Base-by-base conservation (phyloP, 2,329 filamentous ascomycete genomes). In the Furcasterigmium sp. region DNA sequence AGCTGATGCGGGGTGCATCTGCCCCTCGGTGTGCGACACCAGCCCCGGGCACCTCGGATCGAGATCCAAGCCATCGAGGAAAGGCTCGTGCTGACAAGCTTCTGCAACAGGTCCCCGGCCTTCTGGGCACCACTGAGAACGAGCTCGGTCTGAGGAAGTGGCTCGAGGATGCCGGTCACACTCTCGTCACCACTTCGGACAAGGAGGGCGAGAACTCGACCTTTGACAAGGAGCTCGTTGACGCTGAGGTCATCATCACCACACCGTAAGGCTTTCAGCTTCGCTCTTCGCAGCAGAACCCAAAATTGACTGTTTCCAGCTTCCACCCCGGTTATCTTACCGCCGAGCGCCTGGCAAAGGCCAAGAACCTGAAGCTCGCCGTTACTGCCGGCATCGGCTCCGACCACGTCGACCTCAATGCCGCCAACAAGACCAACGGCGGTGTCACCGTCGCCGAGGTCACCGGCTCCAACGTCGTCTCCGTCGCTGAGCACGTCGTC, bases 281-380 rank as follows among this genome's bases (percentile, higher is more conserved):
- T 35, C 17, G 15, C 14, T 14, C 21, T 29, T 18, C 9, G n/a
- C 19, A 21, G 13, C 14, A 17, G 17, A 18, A 13, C 10, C 32
- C 10, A n/a, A n/a, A n/a, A 10, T 4, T 23, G 9, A 41, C 19
- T 32, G 10, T 14, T 39, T 6, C 43, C 56, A 94, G 88, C 63
- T 97, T 97, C 85, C 91, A 97, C 77, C 91, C 91, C 43, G 93
- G 91, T 53, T 98, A 98, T 78, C 85, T 98, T 46, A 97, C 87
- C 39, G 89, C 88, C 43, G 91, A 97, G 76, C 91, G 93, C 63
- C 83, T 98, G 44, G 89, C 89, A 60, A 95, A 93, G 76, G 93
- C 93, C 56, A 97, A 97, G 86, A 97, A 98, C 46, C 86, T 98
- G 61, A 97, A 97, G 83, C 76, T 98, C 50, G 91, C 91, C 65